Conservation (phyloP, 1,284 basidiomycete species). For the Inonotus obliquus region DNA sequence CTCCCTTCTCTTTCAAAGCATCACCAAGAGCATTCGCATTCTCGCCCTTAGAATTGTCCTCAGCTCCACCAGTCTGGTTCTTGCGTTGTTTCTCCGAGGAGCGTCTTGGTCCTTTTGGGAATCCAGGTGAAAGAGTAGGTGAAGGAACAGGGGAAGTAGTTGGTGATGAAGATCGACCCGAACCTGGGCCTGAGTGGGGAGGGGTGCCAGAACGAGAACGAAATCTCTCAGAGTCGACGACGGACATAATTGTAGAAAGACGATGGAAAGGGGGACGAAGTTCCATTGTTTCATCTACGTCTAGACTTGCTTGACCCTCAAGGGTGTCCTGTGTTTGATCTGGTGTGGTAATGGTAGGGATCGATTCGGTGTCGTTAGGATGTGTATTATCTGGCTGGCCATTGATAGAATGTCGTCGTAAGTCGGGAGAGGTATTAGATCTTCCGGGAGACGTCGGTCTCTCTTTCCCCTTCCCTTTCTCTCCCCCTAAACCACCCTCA, state of each 20-base stretch:
- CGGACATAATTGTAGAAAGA: conserved; percentile 14
- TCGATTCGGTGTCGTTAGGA: background rate
- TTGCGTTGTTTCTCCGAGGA: too few species aligned
- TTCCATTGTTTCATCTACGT: background rate
- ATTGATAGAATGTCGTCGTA: background rate
- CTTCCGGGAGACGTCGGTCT: background rate
- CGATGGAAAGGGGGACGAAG: conserved; percentile 3
- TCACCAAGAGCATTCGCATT: background rate
- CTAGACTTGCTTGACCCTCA: too few species aligned
- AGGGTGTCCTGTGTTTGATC: background rate
- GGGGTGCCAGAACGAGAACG: background rate
- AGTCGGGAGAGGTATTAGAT: background rate
- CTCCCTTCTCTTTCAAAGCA: background rate
- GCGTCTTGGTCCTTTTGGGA: too few species aligned
- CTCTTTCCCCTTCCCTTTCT: conserved; percentile 15
- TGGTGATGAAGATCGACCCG: too few species aligned
- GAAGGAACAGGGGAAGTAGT: too few species aligned
- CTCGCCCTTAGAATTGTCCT: too few species aligned
- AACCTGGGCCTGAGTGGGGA: too few species aligned
- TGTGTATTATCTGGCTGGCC: background rate
- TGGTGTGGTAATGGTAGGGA: background rate
- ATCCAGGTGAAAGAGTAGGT: background rate
- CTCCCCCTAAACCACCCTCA: background rate
- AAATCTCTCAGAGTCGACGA: background rate
- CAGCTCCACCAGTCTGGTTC: background rate